These are phyloP conservation scores for Lentinula guzmanii DNA, from an alignment of 768 basidiomycete genomes.

Conservation along the genomic window DNA sequence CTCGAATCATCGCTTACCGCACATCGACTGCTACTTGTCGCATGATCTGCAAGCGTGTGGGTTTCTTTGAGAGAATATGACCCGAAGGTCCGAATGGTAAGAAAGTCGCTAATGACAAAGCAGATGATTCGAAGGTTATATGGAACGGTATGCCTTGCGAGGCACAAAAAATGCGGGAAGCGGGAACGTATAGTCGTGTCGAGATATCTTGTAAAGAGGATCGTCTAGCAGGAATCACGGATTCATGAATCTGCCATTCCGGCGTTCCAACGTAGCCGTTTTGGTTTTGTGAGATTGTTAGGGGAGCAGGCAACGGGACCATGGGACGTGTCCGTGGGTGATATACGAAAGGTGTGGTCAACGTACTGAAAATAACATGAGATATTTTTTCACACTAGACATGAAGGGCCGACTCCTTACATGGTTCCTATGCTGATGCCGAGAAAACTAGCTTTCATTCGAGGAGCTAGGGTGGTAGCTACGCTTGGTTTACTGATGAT, in stretches of 20 bases:
- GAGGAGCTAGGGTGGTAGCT: slow-evolving; percentile 25
- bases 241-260: slow-evolving; percentile 47
- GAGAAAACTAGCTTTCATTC: slow-evolving; percentile 48
- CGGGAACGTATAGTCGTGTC: slow-evolving; percentile 44
- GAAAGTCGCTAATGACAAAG: slow-evolving; percentile 52
- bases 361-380: slow-evolving; percentile 27
- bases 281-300: slow-evolving; percentile 22
- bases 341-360: slow-evolving; percentile 61
- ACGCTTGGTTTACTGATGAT: slow-evolving; percentile 42
- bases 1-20: slow-evolving; percentile 25
- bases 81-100: slow-evolving; percentile 50
- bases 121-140: slow-evolving; percentile 50
- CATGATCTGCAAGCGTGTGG: slow-evolving; percentile 55
- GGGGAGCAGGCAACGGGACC: slow-evolving; percentile 40
- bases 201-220: slow-evolving; percentile 32
- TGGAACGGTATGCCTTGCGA: slow-evolving; percentile 62
- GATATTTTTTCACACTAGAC: background rate
- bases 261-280: slow-evolving; percentile 35
- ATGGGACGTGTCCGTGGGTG: slow-evolving; percentile 61
- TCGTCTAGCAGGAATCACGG: slow-evolving; percentile 33
- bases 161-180: slow-evolving; percentile 54
- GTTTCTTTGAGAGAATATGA: slow-evolving; percentile 23
- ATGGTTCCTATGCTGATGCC: slow-evolving; percentile 45
- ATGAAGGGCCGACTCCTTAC: slow-evolving; percentile 28
- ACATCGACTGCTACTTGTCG: slow-evolving; percentile 68